phyloP scores from a whole-genome alignment of 1,139 yeast species.

The Hansenula anomala region DNA sequence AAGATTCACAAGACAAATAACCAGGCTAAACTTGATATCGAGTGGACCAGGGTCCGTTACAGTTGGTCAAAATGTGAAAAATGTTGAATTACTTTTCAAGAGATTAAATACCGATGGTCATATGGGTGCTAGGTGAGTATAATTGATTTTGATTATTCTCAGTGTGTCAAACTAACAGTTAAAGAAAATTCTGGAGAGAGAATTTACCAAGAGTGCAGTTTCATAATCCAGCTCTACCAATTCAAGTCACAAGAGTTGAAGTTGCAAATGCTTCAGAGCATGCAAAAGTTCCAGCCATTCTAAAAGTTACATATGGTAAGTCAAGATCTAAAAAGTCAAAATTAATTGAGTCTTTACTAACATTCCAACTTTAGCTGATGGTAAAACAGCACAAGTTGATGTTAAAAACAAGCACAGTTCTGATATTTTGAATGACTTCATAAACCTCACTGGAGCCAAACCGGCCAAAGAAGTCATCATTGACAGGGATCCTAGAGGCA shows the following conservation, averaged over 20 bases:
- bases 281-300: conserved; percentile 38
- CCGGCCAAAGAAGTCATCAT: conserved; percentile 11
- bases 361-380: conserved; percentile 24
- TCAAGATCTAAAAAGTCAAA: neutral
- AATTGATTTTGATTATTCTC: no score
- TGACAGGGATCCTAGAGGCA: no score
- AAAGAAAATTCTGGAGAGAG: conserved; percentile 61
- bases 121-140: conserved; percentile 41
- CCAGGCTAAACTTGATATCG: conserved; percentile 36
- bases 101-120: conserved; percentile 40
- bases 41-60: conserved; percentile 41
- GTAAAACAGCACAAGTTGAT: conserved; percentile 29
- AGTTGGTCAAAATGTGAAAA: conserved; percentile 30
- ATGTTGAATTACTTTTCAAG: conserved; percentile 41
- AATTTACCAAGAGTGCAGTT: conserved; percentile 75
- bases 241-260: conserved; percentile 54
- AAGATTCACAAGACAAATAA: conserved; percentile 34
- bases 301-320: conserved; percentile 25
- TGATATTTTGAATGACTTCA: conserved; percentile 34
- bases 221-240: conserved; percentile 68
- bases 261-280: conserved; percentile 31
- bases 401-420: conserved; percentile 32
- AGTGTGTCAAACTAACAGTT: no score
- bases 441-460: conserved; percentile 30
- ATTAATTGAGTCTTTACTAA: neutral